phyloP scores from a whole-genome alignment of 140 eudicot genomes.

The Anethum foeniculum region DNA sequence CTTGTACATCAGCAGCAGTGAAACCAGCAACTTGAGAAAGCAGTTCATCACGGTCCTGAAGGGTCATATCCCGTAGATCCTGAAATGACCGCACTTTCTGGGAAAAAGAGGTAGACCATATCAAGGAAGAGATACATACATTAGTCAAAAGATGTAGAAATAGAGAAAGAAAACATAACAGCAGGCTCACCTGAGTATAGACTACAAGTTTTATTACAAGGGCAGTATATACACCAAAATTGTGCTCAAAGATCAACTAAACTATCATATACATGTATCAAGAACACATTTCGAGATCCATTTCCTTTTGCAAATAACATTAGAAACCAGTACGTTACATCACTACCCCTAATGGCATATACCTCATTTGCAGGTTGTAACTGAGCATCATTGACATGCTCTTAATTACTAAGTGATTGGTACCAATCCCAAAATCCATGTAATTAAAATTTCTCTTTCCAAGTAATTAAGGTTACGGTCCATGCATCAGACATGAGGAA shows the following conservation, averaged over 20 bases:
- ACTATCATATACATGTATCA: neutral
- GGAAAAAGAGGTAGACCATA: neutral
- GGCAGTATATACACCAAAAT: neutral
- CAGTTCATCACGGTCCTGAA: conserved; percentile 61
- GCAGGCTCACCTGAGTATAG: neutral
- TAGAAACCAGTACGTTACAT: neutral
- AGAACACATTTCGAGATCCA: neutral
- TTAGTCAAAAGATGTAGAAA: neutral
- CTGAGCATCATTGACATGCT: neutral
- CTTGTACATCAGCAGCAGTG: conserved; percentile 48
- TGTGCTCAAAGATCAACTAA: neutral
- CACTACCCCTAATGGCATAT: neutral
- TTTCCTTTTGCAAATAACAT: neutral
- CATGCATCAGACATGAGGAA: neutral
- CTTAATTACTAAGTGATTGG: neutral
- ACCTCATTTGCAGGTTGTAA: neutral
- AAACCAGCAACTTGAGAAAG: conserved; percentile 60
- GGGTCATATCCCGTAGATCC: conserved; percentile 66
- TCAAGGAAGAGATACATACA: neutral
- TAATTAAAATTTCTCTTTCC: neutral
- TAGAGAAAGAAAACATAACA: neutral
- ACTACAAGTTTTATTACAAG: neutral
- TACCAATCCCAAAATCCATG: neutral
- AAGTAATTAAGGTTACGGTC: neutral
- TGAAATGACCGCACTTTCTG: conserved; percentile 75